Evolutionary conservation across 441 rosid genomes (phyloP).

Genomic region (Euphorbia celastroides): DNA sequence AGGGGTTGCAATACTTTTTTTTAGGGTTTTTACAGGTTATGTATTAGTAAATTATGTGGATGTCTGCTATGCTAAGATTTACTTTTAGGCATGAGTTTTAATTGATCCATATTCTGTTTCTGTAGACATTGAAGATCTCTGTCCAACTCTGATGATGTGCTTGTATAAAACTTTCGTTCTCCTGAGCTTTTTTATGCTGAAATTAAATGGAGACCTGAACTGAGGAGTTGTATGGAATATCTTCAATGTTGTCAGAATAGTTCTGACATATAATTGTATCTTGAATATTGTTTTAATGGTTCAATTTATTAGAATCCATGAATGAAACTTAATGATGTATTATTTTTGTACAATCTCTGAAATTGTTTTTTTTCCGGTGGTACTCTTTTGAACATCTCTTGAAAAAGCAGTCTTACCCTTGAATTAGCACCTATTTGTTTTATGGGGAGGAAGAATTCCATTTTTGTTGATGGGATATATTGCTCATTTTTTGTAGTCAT

Average conservation of each 20-base stretch:
- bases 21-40: too few relatives aligned
- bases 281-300: not conserved
- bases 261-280: not conserved
- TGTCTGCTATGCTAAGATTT: not conserved
- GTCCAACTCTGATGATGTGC: slow-evolving; percentile 29
- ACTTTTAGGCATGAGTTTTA: not conserved
- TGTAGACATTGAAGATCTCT: slow-evolving; percentile 14
- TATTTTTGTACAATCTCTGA: too few relatives aligned
- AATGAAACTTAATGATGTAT: not conserved
- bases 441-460: not conserved
- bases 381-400: not conserved
- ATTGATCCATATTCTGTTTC: not conserved
- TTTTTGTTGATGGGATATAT: not conserved
- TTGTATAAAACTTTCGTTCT: slow-evolving; percentile 37
- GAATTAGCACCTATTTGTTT: not conserved
- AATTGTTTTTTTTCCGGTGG: not conserved
- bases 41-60: not conserved
- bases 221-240: slow-evolving; percentile 27
- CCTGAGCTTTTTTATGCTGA: slow-evolving; percentile 36
- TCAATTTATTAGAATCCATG: not conserved
- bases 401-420: not conserved
- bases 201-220: slow-evolving; percentile 40
- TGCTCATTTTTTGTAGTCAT: not conserved
- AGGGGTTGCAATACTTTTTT: not conserved
- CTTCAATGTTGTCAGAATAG: not conserved